Evolutionary conservation across 441 rosid genomes (phyloP).

Genomic region (Populus hybrid): DNA sequence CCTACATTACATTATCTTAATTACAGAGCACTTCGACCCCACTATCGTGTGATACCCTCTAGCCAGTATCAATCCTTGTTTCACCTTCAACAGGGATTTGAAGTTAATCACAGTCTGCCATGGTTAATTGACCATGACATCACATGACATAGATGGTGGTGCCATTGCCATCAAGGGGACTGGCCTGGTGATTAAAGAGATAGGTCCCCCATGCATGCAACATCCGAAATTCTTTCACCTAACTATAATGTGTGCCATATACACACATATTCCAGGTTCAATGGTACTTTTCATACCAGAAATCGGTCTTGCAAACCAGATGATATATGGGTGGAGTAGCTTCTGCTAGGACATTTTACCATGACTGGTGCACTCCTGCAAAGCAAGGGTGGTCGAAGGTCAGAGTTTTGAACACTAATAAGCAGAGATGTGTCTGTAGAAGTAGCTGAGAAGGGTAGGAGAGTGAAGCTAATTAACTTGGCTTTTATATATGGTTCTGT

Average conservation of each 20-base stretch:
- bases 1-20: background rate
- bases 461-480: background rate
- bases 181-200: conserved; percentile 4
- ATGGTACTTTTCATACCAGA: background rate
- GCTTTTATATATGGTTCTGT: background rate
- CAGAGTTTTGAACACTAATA: background rate
- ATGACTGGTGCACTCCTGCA: background rate
- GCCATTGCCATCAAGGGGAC: background rate
- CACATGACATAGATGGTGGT: conserved; percentile 7
- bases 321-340: background rate
- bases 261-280: background rate
- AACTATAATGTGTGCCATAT: no score
- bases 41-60: background rate
- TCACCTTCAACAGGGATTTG: background rate
- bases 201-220: conserved; percentile 27
- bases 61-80: no score
- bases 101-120: background rate
- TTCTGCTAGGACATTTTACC: background rate
- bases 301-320: background rate
- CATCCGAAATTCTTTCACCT: background rate
- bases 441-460: no score
- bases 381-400: background rate
- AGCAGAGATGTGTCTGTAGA: no score
- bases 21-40: background rate
- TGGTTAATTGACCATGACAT: conserved; percentile 21